Percentiles rank a stretch among this genome's conserved stretches.
Conservation (phyloP, 2,329 filamentous ascomycete genomes). For the Lachnellula suecica region DNA sequence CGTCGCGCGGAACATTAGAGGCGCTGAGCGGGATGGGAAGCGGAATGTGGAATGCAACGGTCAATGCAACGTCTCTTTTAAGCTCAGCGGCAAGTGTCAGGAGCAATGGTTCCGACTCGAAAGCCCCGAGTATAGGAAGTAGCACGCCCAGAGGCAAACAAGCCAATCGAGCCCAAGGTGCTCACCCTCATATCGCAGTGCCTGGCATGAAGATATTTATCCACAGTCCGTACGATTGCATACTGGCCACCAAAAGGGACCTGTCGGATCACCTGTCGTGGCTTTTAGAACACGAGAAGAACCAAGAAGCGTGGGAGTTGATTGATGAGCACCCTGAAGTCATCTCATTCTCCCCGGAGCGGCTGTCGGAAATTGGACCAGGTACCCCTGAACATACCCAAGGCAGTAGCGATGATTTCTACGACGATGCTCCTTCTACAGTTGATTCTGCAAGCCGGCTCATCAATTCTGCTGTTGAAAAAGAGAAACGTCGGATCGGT, state of each 20-base stretch:
- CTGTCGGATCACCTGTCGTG: conserved; percentile 81
- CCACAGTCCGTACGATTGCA: conserved; percentile 93
- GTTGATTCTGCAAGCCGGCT: conserved; percentile 58
- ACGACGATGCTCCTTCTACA: conserved; percentile 68
- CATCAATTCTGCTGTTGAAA: conserved; percentile 68
- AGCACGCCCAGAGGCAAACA: conserved; percentile 37
- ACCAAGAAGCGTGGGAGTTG: conserved; percentile 84
- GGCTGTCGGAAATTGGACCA: conserved; percentile 38
- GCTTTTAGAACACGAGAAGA: conserved; percentile 79
- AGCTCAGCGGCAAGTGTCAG: conserved; percentile 79
- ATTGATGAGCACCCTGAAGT: conserved; percentile 85
- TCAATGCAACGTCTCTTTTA: conserved; percentile 85
- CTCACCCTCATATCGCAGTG: conserved; percentile 33
- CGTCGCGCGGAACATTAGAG: conserved; percentile 73
- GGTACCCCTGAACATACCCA: conserved; percentile 38
- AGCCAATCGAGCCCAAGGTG: conserved; percentile 41
- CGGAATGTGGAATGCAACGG: conserved; percentile 87
- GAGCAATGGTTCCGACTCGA: conserved; percentile 55
- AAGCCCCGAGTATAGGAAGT: conserved; percentile 39
- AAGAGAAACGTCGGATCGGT: conserved; percentile 86
- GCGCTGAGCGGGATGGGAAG: conserved; percentile 69
- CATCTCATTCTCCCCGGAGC: conserved; percentile 44
- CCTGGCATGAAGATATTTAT: conserved; percentile 83
- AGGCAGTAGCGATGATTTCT: conserved; percentile 59
- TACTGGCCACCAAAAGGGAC: conserved; percentile 87